A percentile compares a stretch with the other conserved stretches of the same genome.
These are phyloP conservation scores for Penicillium atrosanguineum DNA, from an alignment of 495 filamentous ascomycete genomes.

Conservation along the genomic window DNA sequence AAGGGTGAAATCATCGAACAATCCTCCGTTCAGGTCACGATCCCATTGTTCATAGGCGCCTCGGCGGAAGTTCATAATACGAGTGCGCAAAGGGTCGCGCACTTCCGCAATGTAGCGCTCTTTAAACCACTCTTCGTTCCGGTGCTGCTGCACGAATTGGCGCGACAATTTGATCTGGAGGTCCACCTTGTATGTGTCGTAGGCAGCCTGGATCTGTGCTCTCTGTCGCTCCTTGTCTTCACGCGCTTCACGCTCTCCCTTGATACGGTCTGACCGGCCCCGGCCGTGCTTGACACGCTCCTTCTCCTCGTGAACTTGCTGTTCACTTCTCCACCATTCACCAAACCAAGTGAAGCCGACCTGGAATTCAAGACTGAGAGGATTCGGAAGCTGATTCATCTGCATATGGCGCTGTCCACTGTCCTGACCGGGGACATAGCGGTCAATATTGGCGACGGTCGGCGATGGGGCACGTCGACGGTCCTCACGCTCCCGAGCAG, in stretches of 20 bases:
- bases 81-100: conserved; percentile 62
- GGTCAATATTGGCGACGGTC: conserved; percentile 76
- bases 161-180: conserved; percentile 88
- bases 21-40: conserved; percentile 71
- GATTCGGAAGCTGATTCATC: conserved; percentile 75
- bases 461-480: conserved; percentile 64
- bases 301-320: conserved; percentile 81
- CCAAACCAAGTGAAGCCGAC: conserved; percentile 96
- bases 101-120: conserved; percentile 89
- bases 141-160: conserved; percentile 84
- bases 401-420: conserved; percentile 54
- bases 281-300: conserved; percentile 74
- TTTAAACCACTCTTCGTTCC: conserved; percentile 95
- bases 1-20: conserved; percentile 91
- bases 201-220: conserved; percentile 84
- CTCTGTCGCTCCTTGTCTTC: conserved; percentile 90
- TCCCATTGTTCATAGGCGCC: conserved; percentile 80
- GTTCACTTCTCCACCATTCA: conserved; percentile 92
- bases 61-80: conserved; percentile 72
- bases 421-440: conserved; percentile 90
- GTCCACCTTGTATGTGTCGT: conserved; percentile 92
- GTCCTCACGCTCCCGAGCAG: conserved; percentile 62
- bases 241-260: conserved; percentile 71
- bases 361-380: conserved; percentile 81
- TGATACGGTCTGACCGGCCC: conserved; percentile 64